These are phyloP conservation scores for Pseudocercospora fuligena DNA, from an alignment of 2,329 filamentous ascomycete genomes.

Conservation along the genomic window DNA sequence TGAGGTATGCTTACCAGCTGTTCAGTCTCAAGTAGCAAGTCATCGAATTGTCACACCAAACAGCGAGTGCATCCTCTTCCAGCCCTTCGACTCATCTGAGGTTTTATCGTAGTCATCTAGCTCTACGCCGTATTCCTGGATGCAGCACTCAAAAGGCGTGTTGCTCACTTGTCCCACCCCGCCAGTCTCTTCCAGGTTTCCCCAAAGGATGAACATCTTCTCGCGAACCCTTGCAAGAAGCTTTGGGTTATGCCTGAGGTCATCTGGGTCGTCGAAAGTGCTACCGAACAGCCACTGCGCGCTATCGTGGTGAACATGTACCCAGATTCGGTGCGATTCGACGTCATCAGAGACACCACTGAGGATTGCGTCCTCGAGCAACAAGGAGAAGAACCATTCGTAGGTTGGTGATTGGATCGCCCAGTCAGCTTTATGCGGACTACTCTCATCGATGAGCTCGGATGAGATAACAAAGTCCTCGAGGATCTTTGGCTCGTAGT, in stretches of 20 bases:
- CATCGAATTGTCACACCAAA: constrained; percentile 37
- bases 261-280: constrained; percentile 60
- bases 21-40: background rate
- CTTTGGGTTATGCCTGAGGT: constrained; percentile 59
- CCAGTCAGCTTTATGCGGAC: constrained; percentile 39
- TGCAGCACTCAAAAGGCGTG: constrained; percentile 52
- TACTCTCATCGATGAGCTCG: constrained; percentile 9
- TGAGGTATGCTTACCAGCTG: too few species aligned
- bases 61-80: constrained; percentile 42
- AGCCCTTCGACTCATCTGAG: constrained; percentile 27
- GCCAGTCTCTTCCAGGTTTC: constrained; percentile 72
- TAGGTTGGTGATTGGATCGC: constrained; percentile 54
- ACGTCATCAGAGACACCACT: background rate
- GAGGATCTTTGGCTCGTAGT: constrained; percentile 74
- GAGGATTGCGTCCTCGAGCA: constrained; percentile 70
- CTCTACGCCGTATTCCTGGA: constrained; percentile 50
- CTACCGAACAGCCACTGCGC: constrained; percentile 62
- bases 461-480: constrained; percentile 67
- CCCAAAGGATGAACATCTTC: constrained; percentile 80
- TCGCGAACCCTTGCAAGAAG: constrained; percentile 64
- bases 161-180: constrained; percentile 37
- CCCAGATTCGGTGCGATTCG: constrained; percentile 57
- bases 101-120: constrained; percentile 35
- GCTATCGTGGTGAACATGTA: constrained; percentile 66
- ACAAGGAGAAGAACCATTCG: constrained; percentile 84